Conservation (phyloP, 805 yeast species). For the Suhomyces emberorum region DNA sequence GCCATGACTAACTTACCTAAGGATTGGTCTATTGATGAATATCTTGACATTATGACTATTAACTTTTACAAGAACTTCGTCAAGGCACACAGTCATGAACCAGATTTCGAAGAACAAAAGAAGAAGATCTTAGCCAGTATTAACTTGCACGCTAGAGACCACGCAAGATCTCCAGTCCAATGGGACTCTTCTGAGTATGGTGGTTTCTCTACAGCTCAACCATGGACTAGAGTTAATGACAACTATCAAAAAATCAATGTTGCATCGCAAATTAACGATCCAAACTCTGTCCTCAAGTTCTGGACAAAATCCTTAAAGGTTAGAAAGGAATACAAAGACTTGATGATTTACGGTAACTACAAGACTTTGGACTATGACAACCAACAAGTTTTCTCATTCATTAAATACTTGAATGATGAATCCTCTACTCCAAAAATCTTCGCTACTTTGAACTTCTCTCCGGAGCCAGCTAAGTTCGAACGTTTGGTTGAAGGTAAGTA, state of each 20-base stretch:
- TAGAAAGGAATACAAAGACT: conserved; percentile 44
- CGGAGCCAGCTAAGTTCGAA: conserved; percentile 11
- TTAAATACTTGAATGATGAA: conserved; percentile 30
- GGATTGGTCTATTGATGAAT: conserved; percentile 46
- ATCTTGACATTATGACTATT: conserved; percentile 47
- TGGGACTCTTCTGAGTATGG: conserved; percentile 45
- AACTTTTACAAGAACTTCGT: conserved; percentile 37
- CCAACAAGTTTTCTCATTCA: conserved; percentile 38
- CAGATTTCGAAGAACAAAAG: conserved; percentile 15
- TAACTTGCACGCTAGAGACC: conserved; percentile 46
- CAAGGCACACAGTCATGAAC: conserved; percentile 22
- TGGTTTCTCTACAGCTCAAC: conserved; percentile 46
- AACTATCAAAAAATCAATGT: conserved; percentile 49
- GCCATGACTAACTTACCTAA: conserved; percentile 50
- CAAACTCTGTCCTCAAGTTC: conserved; percentile 43
- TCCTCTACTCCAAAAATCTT: conserved; percentile 14
- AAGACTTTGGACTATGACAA: conserved; percentile 43
- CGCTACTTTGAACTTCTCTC: conserved; percentile 23
- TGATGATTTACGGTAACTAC: conserved; percentile 47
- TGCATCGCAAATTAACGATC: conserved; percentile 43
- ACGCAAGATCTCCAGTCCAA: conserved; percentile 55
- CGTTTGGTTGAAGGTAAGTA: conserved; percentile 9
- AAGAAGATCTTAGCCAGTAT: conserved; percentile 29
- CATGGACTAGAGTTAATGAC: conserved; percentile 53
- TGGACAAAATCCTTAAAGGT: conserved; percentile 41